A percentile compares a stretch with the other conserved stretches of the same genome.
Evolutionary conservation across 352 stramenopile genomes (phyloP).

Genomic region (Globisporangium carolinianum): DNA sequence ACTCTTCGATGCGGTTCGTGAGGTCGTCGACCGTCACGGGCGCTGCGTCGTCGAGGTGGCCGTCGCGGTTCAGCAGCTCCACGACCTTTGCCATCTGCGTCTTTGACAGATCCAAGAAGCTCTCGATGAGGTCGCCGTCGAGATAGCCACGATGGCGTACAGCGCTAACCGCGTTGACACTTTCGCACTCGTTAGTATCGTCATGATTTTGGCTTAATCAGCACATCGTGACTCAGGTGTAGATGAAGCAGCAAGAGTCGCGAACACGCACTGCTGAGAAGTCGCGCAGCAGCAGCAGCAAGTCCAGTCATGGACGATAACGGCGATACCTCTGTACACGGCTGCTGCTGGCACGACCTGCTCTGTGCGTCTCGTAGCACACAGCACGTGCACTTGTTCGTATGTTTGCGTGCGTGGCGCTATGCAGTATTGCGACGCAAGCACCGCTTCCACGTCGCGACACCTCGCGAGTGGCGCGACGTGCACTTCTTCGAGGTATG

Average conservation of each 20-base stretch:
- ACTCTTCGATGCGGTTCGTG: constrained; percentile 64
- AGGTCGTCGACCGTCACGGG: constrained; percentile 64
- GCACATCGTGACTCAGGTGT: no score
- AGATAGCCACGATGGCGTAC: constrained; percentile 60
- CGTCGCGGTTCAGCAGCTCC: constrained; percentile 88
- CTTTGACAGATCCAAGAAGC: constrained; percentile 91
- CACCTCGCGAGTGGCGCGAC: constrained; percentile 23
- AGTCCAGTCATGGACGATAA: no score
- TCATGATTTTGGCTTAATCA: no score
- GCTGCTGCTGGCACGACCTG: constrained; percentile 30
- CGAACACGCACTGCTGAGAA: no score
- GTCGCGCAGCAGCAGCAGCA: no score
- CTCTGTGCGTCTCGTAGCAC: constrained; percentile 13
- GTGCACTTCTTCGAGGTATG: constrained; percentile 50
- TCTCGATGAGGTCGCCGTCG: constrained; percentile 94
- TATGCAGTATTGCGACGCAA: constrained; percentile 31
- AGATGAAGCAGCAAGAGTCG: no score
- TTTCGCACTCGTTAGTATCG: no score
- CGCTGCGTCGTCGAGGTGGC: constrained; percentile 54
- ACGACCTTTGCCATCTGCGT: constrained; percentile 88
- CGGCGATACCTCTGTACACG: no score
- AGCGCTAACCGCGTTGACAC: no score
- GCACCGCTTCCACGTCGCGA: constrained; percentile 21
- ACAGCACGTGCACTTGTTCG: constrained; percentile 22
- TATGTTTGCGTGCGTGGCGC: constrained; percentile 38